Evolutionary conservation across 1,139 yeast species (phyloP).

Genomic region (Candida freyschussii): DNA sequence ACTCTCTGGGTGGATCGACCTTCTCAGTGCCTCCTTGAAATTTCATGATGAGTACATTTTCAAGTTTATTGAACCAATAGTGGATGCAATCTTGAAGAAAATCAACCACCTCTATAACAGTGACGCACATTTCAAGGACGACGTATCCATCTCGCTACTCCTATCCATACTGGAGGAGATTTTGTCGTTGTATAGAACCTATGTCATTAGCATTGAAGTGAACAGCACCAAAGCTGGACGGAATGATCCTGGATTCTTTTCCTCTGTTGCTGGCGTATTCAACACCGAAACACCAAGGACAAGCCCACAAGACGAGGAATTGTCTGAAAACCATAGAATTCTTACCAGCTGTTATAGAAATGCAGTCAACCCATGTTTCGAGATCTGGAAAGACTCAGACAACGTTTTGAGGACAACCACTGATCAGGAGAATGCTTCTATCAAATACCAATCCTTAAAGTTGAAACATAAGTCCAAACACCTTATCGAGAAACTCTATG

Average conservation of each 20-base stretch:
- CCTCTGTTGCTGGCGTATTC: conserved; percentile 82
- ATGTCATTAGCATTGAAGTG: conserved; percentile 22
- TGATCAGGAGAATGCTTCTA: conserved; percentile 33
- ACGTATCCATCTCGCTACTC: conserved; percentile 46
- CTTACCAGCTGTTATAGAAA: conserved; percentile 50
- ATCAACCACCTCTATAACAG: conserved; percentile 16
- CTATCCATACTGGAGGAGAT: conserved; percentile 48
- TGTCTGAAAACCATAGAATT: conserved; percentile 16
- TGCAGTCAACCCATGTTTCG: conserved; percentile 49
- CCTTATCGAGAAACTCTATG: conserved; percentile 63
- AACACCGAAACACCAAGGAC: conserved; percentile 46
- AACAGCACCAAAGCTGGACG: conserved; percentile 13
- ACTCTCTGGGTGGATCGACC: conserved; percentile 18
- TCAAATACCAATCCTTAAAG: conserved; percentile 59
- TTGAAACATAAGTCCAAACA: conserved; percentile 69
- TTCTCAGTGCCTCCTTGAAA: conserved; percentile 20
- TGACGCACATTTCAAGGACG: conserved; percentile 27
- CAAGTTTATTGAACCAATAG: conserved; percentile 21
- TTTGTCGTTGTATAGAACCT: conserved; percentile 21
- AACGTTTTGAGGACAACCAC: conserved; percentile 17
- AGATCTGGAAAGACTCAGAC: conserved; percentile 52
- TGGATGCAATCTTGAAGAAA: conserved; percentile 19
- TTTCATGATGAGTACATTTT: conserved; percentile 23
- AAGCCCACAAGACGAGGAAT: conserved; percentile 2
- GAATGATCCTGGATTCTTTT: conserved; percentile 54